Evolutionary conservation across 2,329 filamentous ascomycete genomes (phyloP).

Genomic region (Fusarium nematophilum): DNA sequence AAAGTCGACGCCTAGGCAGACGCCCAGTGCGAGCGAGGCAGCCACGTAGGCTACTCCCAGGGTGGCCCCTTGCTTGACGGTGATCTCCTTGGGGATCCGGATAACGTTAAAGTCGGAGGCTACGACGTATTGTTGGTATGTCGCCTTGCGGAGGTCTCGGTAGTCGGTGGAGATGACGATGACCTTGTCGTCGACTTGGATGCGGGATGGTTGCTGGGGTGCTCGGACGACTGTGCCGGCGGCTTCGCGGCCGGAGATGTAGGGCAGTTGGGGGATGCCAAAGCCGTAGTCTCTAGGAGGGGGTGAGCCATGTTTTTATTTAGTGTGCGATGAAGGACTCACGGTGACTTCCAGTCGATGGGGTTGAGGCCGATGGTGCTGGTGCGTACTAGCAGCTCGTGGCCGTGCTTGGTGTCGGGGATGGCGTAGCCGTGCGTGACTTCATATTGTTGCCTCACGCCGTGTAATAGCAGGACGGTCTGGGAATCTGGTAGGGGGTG

Average conservation of each 20-base stretch:
- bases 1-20: constrained; percentile 78
- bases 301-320: background rate
- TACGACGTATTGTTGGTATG: constrained; percentile 77
- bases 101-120: constrained; percentile 74
- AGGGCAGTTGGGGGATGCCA: constrained; percentile 74
- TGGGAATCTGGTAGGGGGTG: constrained; percentile 49
- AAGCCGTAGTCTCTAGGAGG: constrained; percentile 73
- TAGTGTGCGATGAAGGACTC: constrained; percentile 46
- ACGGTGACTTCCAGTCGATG: constrained; percentile 82
- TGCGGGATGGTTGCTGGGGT: constrained; percentile 53
- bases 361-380: constrained; percentile 78
- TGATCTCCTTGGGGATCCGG: constrained; percentile 65
- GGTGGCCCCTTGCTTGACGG: constrained; percentile 67
- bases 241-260: constrained; percentile 77
- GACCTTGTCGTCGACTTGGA: constrained; percentile 67
- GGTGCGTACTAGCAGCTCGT: constrained; percentile 72
- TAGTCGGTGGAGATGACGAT: constrained; percentile 81
- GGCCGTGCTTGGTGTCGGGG: constrained; percentile 50
- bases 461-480: constrained; percentile 62
- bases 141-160: constrained; percentile 76
- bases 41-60: constrained; percentile 79
- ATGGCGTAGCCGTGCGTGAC: constrained; percentile 57
- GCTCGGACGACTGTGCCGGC: constrained; percentile 70
- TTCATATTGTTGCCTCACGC: constrained; percentile 60
- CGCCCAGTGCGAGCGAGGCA: constrained; percentile 72